phyloP scores from a whole-genome alignment of 306 rosid species.

The Hippophae gyantsensis region DNA sequence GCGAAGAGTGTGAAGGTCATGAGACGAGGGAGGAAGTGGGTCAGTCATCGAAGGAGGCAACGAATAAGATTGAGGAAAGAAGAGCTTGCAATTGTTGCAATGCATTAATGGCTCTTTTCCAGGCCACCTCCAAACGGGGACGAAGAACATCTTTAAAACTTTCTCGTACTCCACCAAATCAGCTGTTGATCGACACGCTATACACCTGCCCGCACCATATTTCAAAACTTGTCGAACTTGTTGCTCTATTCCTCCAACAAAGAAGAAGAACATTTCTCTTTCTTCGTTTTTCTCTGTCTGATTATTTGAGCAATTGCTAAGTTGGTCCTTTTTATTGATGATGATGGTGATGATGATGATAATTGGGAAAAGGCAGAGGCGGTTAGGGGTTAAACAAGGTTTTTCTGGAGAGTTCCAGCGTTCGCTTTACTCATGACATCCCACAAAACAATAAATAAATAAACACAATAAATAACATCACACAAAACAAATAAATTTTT shows the following conservation, averaged over 20 bases:
- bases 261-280: constrained; percentile 63
- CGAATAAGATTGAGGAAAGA: constrained; percentile 47
- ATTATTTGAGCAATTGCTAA: no score
- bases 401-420: constrained; percentile 2
- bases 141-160: constrained; percentile 70
- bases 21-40: constrained; percentile 12
- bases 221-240: constrained; percentile 63
- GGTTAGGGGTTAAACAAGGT: neutral
- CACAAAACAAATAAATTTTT: no score
- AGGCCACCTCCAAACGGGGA: constrained; percentile 86
- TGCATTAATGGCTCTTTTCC: constrained; percentile 52
- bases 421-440: neutral
- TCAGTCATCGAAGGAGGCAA: constrained; percentile 26
- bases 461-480: no score
- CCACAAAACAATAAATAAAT: no score
- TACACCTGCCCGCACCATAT: constrained; percentile 57
- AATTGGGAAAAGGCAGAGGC: neutral
- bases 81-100: constrained; percentile 53
- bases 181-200: constrained; percentile 42
- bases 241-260: constrained; percentile 65
- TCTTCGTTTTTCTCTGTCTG: no score
- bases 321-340: neutral
- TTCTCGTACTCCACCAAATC: constrained; percentile 75
- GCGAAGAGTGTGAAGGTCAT: constrained; percentile 17
- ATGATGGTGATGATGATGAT: neutral